Evolutionary conservation across 2,329 filamentous ascomycete species (phyloP), one percentile per base, ranked within the genome.

Genomic region (Colletotrichum agaves): DNA sequence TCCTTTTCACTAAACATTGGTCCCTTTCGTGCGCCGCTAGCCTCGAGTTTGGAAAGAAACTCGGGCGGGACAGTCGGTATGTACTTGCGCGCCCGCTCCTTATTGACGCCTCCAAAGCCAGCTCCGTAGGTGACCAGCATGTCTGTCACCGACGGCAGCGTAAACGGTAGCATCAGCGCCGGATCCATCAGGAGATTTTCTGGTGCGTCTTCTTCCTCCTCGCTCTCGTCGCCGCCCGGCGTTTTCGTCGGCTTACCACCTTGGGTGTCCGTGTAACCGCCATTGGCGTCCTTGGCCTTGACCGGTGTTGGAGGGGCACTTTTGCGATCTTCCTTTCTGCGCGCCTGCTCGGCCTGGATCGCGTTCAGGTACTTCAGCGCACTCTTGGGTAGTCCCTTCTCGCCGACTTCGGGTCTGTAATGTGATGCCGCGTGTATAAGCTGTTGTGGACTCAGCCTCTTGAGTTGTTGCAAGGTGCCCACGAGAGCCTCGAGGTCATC

Each of bases 91-190:
- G 97, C 96, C 63, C 94, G 87, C 79, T 98, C 96, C 70, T 92
- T 87, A 80, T 99, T 97, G 52, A 96, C 83, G 0, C 96, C 96
- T 5, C 96, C 96, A 75, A 98, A 96, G 0, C 96, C 96, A 12
- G 96, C 94, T 0, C 96, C 96, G 75, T 97, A 99, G 72, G 91
- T 95, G 53, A 99, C 89, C 53, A 98, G 86, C 96, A 99, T 99
- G 78, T 99, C 96, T 27, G 94, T 98, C 64, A 93, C 96, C 1
- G 95, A 97, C 1, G 96, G 96, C 31, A 99, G 84, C n/a, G 92
- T 91, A 77, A 99, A 99, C 0, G 96, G 96, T 27, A 99, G 86
- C 87, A 98, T 97, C 67, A 97, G 84, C 2, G 94, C 92, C 3
- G 95, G 93, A 75, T 98, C 94, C 60, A 98, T 81, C 47, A 98